Evolutionary conservation across 1,284 basidiomycete species (phyloP).

Genomic region (Vanrija sp.): DNA sequence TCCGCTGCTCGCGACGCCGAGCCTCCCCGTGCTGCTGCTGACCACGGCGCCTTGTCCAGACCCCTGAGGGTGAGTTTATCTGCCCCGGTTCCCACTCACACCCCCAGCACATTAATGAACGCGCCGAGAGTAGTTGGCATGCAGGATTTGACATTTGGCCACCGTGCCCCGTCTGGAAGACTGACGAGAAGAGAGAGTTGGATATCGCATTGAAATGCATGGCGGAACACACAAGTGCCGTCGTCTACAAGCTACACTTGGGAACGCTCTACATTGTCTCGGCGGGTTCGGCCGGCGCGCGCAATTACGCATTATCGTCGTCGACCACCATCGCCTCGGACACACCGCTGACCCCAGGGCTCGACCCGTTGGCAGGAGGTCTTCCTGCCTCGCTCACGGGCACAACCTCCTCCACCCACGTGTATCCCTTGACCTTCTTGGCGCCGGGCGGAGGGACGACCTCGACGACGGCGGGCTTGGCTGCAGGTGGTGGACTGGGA

Average conservation of each 20-base stretch:
- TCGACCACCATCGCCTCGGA: constrained; percentile 8
- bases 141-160: constrained; percentile 20
- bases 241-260: no score
- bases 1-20: not conserved
- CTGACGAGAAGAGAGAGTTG: no score
- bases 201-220: no score
- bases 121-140: constrained; percentile 20
- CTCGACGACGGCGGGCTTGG: not conserved
- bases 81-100: constrained; percentile 2
- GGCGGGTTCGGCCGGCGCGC: no score
- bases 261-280: not conserved
- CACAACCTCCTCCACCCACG: constrained; percentile 16
- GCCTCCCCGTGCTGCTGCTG: constrained; percentile 2
- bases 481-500: not conserved
- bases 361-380: not conserved
- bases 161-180: no score
- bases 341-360: not conserved
- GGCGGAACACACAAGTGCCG: no score
- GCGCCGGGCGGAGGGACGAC: constrained; percentile 6
- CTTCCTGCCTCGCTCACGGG: not conserved
- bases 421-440: constrained; percentile 19
- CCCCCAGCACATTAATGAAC: constrained; percentile 27
- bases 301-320: not conserved
- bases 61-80: constrained; percentile 44
- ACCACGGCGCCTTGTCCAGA: constrained; percentile 26